Conservation (phyloP, 2,329 filamentous ascomycete genomes). For the Fusarium buxicola region DNA sequence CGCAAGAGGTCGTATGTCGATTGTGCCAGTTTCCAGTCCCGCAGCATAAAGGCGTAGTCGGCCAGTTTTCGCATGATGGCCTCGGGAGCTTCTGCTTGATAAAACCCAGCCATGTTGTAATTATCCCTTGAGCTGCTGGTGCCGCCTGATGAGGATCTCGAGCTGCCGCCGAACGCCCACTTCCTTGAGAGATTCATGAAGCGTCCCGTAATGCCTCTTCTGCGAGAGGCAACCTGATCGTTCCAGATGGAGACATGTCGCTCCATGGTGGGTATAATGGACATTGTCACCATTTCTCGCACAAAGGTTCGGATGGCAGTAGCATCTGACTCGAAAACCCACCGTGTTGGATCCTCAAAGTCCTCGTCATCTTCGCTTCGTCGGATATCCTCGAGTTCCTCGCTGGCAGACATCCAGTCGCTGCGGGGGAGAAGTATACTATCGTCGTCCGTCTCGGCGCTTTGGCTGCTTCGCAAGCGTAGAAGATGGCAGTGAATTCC, state of each 20-base stretch:
- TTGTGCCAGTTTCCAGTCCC: slow-evolving; percentile 93
- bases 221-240: slow-evolving; percentile 91
- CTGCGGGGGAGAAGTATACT: slow-evolving; percentile 82
- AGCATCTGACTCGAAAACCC: slow-evolving; percentile 92
- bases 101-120: slow-evolving; percentile 86
- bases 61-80: slow-evolving; percentile 92
- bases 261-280: slow-evolving; percentile 96
- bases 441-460: slow-evolving; percentile 91
- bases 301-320: slow-evolving; percentile 90
- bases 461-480: slow-evolving; percentile 84
- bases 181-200: slow-evolving; percentile 94
- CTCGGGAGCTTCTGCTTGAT: slow-evolving; percentile 85
- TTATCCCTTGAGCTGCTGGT: slow-evolving; percentile 68
- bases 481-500: slow-evolving; percentile 95
- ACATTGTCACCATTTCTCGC: slow-evolving; percentile 94
- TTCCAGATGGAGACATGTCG: slow-evolving; percentile 93
- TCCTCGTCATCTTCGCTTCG: slow-evolving; percentile 75
- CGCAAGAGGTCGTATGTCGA: slow-evolving; percentile 92
- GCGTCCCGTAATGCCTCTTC: slow-evolving; percentile 89
- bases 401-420: slow-evolving; percentile 89
- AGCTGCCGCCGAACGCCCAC: slow-evolving; percentile 82
- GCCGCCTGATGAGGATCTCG: slow-evolving; percentile 69
- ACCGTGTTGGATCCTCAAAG: slow-evolving; percentile 77
- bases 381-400: slow-evolving; percentile 82
- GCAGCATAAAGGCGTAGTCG: slow-evolving; percentile 96